These are phyloP conservation scores for Buddleja alternifolia DNA, from an alignment of 257 asterid species.

Conservation along the genomic window DNA sequence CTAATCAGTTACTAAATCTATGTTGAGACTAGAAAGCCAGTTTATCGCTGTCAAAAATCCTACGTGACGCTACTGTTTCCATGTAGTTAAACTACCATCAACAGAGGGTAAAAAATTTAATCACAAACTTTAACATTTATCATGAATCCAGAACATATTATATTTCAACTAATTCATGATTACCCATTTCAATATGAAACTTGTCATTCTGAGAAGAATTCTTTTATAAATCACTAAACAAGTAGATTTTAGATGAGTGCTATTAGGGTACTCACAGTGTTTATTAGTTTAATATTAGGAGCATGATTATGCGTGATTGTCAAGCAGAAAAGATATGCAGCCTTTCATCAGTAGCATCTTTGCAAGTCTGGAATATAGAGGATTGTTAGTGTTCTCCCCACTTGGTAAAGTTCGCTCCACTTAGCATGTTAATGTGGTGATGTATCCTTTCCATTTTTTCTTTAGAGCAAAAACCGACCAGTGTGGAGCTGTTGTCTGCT, in stretches of 20 bases:
- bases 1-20: background rate
- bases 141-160: background rate
- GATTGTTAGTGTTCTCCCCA: background rate
- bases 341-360: background rate
- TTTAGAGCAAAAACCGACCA: background rate
- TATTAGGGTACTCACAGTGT: background rate
- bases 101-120: too few species aligned
- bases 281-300: background rate
- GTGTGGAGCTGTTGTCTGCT: conserved; percentile 5
- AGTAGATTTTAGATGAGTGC: too few species aligned
- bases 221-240: background rate
- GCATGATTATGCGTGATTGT: background rate
- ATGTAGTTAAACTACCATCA: background rate
- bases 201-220: background rate
- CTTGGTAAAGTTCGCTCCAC: conserved; percentile 3
- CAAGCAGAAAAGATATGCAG: conserved; percentile 4
- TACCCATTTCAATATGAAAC: background rate
- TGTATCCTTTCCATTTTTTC: background rate
- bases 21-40: background rate
- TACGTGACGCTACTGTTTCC: background rate
- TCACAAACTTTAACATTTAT: background rate
- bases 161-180: background rate
- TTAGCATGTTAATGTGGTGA: background rate
- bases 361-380: background rate
- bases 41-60: background rate